Evolutionary conservation across 1,284 basidiomycete genomes (phyloP).

Genomic region (Boletellus sp.): DNA sequence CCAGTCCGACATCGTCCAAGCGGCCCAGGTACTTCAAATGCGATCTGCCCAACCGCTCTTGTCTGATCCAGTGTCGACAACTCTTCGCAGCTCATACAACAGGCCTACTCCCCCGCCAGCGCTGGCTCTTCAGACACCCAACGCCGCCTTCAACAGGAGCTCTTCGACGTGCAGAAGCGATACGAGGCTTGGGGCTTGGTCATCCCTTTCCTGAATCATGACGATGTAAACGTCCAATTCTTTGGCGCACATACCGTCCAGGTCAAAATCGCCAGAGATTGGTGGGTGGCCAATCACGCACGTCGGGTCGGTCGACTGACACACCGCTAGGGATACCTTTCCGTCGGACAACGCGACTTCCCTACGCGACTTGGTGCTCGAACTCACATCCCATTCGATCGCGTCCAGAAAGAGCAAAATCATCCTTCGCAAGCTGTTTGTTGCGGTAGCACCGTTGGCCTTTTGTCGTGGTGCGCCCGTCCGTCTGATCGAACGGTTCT

Average conservation of each 20-base stretch:
- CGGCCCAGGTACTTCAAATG: slow-evolving; percentile 27
- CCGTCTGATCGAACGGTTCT: slow-evolving; percentile 1
- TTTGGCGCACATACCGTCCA: slow-evolving; percentile 89
- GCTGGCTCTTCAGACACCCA: slow-evolving; percentile 54
- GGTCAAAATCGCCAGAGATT: slow-evolving; percentile 87
- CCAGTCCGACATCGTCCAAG: slow-evolving; percentile 30
- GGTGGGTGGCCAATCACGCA: slow-evolving; percentile 47
- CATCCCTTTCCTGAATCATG: slow-evolving; percentile 64
- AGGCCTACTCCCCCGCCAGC: slow-evolving; percentile 54
- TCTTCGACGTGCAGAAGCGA: slow-evolving; percentile 71
- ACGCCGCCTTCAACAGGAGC: slow-evolving; percentile 63
- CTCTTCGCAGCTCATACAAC: slow-evolving; percentile 49
- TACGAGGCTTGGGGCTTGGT: slow-evolving; percentile 77
- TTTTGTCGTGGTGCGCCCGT: background rate
- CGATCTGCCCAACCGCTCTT: background rate
- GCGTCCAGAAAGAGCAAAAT: slow-evolving; percentile 55
- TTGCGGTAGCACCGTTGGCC: slow-evolving; percentile 53
- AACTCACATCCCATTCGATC: slow-evolving; percentile 60
- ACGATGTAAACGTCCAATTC: slow-evolving; percentile 82
- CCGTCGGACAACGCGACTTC: slow-evolving; percentile 49
- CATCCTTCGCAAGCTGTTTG: slow-evolving; percentile 82
- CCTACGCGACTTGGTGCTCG: slow-evolving; percentile 61
- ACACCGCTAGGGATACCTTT: slow-evolving; percentile 52
- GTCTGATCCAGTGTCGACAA: slow-evolving; percentile 12
- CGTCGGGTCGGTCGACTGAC: slow-evolving; percentile 3